A percentile compares a stretch with the other conserved stretches of the same genome.
Evolutionary conservation across 306 rosid genomes (phyloP).

Genomic region (Canavalia gladiata): DNA sequence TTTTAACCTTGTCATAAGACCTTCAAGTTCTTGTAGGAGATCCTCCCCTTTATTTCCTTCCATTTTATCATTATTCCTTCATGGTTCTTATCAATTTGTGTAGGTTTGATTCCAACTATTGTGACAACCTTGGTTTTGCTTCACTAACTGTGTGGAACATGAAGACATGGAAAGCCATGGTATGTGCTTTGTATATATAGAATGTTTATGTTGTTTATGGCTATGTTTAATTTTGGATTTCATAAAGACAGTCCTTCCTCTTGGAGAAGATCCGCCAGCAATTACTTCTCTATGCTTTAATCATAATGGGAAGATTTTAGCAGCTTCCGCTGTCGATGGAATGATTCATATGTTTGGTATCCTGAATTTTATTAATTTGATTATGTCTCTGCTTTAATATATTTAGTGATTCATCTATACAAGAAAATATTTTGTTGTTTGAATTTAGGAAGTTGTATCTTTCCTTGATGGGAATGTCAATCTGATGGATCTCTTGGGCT

Average conservation of each 20-base stretch:
- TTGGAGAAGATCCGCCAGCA: constrained; percentile 99
- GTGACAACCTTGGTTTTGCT: constrained; percentile 79
- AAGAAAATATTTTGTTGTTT: neutral
- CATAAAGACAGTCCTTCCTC: constrained; percentile 98
- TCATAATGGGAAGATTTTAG: constrained; percentile 97
- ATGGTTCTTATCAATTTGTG: constrained; percentile 36
- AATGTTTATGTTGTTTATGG: constrained; percentile 36
- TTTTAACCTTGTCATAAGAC: no score
- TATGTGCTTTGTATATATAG: constrained; percentile 59
- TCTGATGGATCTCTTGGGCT: constrained; percentile 33
- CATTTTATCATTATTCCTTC: no score
- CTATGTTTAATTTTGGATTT: constrained; percentile 64
- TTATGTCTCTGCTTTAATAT: constrained; percentile 20
- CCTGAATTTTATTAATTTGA: constrained; percentile 59
- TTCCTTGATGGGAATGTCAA: neutral
- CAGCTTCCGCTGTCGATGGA: constrained; percentile 95
- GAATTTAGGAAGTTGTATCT: neutral
- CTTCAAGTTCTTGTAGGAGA: no score
- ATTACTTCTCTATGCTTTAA: constrained; percentile 94
- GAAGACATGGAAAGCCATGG: constrained; percentile 97
- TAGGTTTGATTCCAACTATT: constrained; percentile 71
- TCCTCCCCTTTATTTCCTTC: no score
- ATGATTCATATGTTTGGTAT: constrained; percentile 99
- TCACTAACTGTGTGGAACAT: constrained; percentile 96
- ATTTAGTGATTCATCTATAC: constrained; percentile 1